Evolutionary conservation across 805 yeast genomes (phyloP), one percentile per base, ranked within the genome.

Genomic region (Yarrowia sp.): DNA sequence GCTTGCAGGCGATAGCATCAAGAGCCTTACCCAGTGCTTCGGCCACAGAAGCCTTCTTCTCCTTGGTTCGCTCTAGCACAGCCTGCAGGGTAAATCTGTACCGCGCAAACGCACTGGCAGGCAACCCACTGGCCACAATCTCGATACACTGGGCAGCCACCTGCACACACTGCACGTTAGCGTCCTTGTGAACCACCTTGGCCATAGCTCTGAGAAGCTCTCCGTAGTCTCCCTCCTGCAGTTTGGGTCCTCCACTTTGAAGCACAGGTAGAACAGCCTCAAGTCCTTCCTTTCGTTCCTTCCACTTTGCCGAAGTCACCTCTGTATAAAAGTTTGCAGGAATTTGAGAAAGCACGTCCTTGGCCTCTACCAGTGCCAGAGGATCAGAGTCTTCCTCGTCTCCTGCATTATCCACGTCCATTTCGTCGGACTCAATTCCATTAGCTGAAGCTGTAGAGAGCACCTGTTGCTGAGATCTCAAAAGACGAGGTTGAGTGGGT

Each of bases 231-330:
- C 81, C 90, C 40, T 80, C 81, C 9, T 80, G 77, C 53, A 87
- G 80, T 1, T 86, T 85, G 52, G 88, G 86, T 13, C 80, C 78
- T 19, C 76, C 75, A 15, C 47, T 39, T 40, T 81, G 82, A 39
- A 76, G 70, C 2, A 84, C 82, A 9, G 70, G 71, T 9, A 68
- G 63, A 10, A 83, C 75, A 70, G 87, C 92, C 58, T 91, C 94
- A 68, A 95, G 80, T 0, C 85, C 91, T 72, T 91, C 97, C 68
- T 90, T 92, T 70, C 99, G 83, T 65, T 93, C 98, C 74, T 92
- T 92, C 99, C 99, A 95, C 73, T 89, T 87, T 0, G 87, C 70
- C 1, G 93, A 87, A 0, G 81, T 75, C 39, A 92, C 78, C 71
- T 86, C 80, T 1, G 80, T 74, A 36, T 82, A 73, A 68, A 92